Evolutionary conservation across 352 stramenopile genomes (phyloP), one percentile per base, ranked within the genome.

Genomic region (Chrysophaeum taylorii): DNA sequence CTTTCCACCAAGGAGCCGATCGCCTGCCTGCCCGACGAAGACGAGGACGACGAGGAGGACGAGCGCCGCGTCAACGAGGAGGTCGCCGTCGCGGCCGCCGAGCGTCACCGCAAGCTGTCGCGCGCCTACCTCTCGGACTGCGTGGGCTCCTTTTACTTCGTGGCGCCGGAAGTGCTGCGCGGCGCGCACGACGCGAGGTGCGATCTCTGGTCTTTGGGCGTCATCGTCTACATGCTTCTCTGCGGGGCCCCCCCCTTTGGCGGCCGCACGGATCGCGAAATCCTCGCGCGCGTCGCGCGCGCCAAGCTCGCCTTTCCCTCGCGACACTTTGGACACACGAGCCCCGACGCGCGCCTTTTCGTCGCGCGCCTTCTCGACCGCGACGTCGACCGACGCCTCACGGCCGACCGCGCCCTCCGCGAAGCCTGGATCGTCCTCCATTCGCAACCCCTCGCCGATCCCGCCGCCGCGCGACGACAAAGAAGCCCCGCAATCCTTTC

Each of bases 181-280:
- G 57, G 57, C 18, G 57, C 33, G 12, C n/a, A n/a, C n/a, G n/a
- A n/a, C n/a, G n/a, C n/a, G n/a, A n/a, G n/a, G n/a, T 92, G 93
- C 39, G 92, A 97, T 71, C 84, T 97, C 31, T 98, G 92, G 92
- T 94, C 85, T 79, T 78, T 97, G 16, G 93, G 93, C 23, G 91
- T 98, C 45, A 96, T 97, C 71, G 82, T 90, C 1, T 98, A 97
- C 82, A 96, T 98, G 64, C 73, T 98, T 60, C 70, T 98, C 9
- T 94, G 87, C 71, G 93, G 93, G 2, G 95, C 94, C 54, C 90
- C 91, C 48, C 93, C 92, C 7, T 98, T 98, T 75, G 93, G 93
- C 71, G 82, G 82, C 42, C 37, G 60, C 25, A 68, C 54, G 29
- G 69, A 73, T 61, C 52, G 43, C 41, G 78, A 83, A 52, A 82